A percentile compares a stretch with the other conserved stretches of the same genome.
Conservation (phyloP, 177 flowering plant species). For the Telopea speciosissima region DNA sequence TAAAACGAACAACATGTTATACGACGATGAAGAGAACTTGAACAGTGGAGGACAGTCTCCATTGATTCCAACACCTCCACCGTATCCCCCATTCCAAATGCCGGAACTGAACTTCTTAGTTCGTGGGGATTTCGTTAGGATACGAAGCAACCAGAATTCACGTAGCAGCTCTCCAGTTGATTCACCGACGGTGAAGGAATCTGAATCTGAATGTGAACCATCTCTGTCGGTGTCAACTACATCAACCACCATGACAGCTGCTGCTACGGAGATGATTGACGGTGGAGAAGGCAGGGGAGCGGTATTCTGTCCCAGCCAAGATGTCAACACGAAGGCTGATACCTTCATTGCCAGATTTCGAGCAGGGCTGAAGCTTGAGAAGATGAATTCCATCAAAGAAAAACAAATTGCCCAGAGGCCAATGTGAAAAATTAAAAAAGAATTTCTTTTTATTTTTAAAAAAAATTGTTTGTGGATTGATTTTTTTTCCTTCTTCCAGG, state of each 20-base stretch:
- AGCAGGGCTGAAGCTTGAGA: conserved; percentile 64
- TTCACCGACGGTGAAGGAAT: background rate
- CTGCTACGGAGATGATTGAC: background rate
- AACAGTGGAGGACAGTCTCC: conserved; percentile 49
- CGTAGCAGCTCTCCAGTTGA: conserved; percentile 31
- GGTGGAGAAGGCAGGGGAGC: conserved; percentile 28
- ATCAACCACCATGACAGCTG: too few species aligned
- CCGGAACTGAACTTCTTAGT: conserved; percentile 33
- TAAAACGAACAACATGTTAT: conserved; percentile 13
- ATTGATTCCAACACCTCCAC: conserved; percentile 48
- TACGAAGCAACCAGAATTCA: conserved; percentile 44
- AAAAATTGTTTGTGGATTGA: background rate
- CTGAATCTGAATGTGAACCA: too few species aligned
- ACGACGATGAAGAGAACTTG: conserved; percentile 20
- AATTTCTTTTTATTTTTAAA: too few species aligned
- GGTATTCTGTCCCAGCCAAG: conserved; percentile 74
- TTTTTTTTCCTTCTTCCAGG: too few species aligned
- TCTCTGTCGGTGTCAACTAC: too few species aligned
- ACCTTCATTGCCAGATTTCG: conserved; percentile 65
- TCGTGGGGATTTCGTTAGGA: conserved; percentile 44
- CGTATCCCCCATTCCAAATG: conserved; percentile 62
- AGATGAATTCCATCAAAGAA: conserved; percentile 44
- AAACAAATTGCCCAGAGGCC: background rate
- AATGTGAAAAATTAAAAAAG: background rate
- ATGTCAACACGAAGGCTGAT: conserved; percentile 72